A percentile compares a stretch with the other conserved stretches of the same genome.
These are phyloP conservation scores for Aspergillus bertholletiae DNA, from an alignment of 495 filamentous ascomycete genomes.

Conservation along the genomic window DNA sequence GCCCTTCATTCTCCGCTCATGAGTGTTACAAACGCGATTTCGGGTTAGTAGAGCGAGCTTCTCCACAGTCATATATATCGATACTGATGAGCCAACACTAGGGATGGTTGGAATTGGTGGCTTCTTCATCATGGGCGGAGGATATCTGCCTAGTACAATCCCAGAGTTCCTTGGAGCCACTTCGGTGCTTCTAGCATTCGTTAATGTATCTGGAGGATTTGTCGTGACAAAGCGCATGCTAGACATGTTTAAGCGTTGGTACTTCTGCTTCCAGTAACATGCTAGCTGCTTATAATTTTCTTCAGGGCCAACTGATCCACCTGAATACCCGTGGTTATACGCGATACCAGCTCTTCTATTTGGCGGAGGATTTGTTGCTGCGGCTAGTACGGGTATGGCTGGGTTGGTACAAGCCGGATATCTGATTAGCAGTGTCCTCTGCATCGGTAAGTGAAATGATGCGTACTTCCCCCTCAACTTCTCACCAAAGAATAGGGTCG, in stretches of 20 bases:
- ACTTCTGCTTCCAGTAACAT: too few species aligned
- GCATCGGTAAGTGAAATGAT: constrained; percentile 46
- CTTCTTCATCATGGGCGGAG: constrained; percentile 77
- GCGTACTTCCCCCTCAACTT: neutral
- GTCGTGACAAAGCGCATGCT: constrained; percentile 85
- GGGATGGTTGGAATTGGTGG: constrained; percentile 79
- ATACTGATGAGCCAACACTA: constrained; percentile 12
- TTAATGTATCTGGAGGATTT: constrained; percentile 79
- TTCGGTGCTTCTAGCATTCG: constrained; percentile 76
- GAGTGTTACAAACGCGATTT: constrained; percentile 85
- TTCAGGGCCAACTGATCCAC: constrained; percentile 65
- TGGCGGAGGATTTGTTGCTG: constrained; percentile 70
- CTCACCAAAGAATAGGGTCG: constrained; percentile 34
- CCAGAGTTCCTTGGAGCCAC: constrained; percentile 71
- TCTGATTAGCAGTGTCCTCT: constrained; percentile 71
- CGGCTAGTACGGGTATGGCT: constrained; percentile 71
- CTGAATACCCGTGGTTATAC: constrained; percentile 82
- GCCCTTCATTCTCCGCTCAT: constrained; percentile 79
- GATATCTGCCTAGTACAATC: constrained; percentile 67
- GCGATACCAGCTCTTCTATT: constrained; percentile 70
- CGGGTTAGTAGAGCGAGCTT: too few species aligned
- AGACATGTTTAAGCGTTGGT: constrained; percentile 77
- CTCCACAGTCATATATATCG: too few species aligned
- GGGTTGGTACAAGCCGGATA: constrained; percentile 81
- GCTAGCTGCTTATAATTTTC: constrained; percentile 16